A percentile compares a stretch with the other conserved stretches of the same genome.
phyloP scores from a whole-genome alignment of 208 protist species.

The Porcisia hertigi region DNA sequence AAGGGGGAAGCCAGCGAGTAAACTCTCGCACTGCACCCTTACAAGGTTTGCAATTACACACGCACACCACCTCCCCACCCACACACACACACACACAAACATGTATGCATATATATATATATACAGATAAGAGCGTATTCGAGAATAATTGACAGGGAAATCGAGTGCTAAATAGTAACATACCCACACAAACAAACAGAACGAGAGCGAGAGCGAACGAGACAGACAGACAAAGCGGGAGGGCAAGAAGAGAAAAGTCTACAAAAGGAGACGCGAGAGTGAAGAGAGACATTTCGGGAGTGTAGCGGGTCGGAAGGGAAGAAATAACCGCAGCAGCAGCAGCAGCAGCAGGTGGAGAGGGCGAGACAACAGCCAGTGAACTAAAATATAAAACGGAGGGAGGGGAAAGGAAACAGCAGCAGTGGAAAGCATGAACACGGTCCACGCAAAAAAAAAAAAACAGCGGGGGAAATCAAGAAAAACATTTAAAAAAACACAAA shows the following conservation, averaged over 20 bases:
- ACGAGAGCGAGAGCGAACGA: no score
- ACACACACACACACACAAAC: neutral
- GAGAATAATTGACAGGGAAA: neutral
- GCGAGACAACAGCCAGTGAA: no score
- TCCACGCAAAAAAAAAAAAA: neutral
- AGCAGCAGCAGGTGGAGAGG: no score
- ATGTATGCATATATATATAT: neutral
- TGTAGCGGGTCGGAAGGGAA: no score
- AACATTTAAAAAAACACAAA: neutral
- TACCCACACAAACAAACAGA: no score
- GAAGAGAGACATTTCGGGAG: no score
- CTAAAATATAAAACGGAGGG: no score
- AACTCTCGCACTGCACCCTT: neutral
- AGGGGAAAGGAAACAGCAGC: neutral
- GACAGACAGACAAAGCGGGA: no score
- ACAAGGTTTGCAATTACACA: neutral
- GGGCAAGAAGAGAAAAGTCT: no score
- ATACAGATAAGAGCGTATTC: neutral
- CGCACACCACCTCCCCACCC: neutral
- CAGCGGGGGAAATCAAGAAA: no score
- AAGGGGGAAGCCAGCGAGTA: neutral
- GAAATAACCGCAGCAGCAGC: no score
- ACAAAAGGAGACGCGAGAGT: no score
- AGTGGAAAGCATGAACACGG: conserved; percentile 6
- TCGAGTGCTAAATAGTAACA: neutral